These are phyloP conservation scores for Ceraceosorus guamensis DNA, from an alignment of 1,284 basidiomycete species.

Conservation along the genomic window DNA sequence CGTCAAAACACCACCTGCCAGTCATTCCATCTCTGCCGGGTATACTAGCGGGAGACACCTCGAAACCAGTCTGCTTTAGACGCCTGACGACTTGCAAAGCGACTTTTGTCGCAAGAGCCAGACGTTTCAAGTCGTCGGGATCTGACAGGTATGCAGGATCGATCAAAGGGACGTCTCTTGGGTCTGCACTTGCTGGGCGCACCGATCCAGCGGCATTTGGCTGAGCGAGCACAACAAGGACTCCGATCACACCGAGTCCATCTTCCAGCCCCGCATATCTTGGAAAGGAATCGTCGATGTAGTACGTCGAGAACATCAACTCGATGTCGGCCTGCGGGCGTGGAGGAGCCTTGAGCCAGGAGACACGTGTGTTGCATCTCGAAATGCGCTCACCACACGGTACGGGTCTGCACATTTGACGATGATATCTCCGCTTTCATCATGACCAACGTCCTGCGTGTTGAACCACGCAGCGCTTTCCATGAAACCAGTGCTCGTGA, in stretches of 20 bases:
- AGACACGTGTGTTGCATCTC: conserved; percentile 1
- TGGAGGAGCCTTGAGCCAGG: conserved; percentile 1
- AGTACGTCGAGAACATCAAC: background rate
- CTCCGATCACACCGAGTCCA: background rate
- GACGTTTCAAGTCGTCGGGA: background rate
- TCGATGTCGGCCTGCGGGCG: conserved; percentile 1
- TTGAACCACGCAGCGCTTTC: conserved; percentile 8
- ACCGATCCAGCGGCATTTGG: conserved; percentile 1
- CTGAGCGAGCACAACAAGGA: conserved; percentile 5
- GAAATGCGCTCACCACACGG: conserved; percentile 6
- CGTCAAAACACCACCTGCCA: conserved; percentile 5
- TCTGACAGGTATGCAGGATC: conserved; percentile 6
- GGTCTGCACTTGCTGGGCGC: background rate
- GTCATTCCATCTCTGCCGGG: conserved; percentile 5
- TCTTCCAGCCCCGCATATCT: conserved; percentile 1
- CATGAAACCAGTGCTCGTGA: conserved; percentile 7
- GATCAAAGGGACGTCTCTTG: conserved; percentile 1
- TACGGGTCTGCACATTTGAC: conserved; percentile 6
- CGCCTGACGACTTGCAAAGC: background rate
- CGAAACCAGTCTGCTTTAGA: conserved; percentile 2
- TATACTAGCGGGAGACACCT: conserved; percentile 6
- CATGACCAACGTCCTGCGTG: conserved; percentile 3
- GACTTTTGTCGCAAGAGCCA: conserved; percentile 1
- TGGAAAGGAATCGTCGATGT: background rate
- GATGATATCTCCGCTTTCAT: background rate